Evolutionary conservation across 108 stramenopile species (phyloP), one percentile per base, ranked within the genome.

Genomic region (Fistulifera solaris): DNA sequence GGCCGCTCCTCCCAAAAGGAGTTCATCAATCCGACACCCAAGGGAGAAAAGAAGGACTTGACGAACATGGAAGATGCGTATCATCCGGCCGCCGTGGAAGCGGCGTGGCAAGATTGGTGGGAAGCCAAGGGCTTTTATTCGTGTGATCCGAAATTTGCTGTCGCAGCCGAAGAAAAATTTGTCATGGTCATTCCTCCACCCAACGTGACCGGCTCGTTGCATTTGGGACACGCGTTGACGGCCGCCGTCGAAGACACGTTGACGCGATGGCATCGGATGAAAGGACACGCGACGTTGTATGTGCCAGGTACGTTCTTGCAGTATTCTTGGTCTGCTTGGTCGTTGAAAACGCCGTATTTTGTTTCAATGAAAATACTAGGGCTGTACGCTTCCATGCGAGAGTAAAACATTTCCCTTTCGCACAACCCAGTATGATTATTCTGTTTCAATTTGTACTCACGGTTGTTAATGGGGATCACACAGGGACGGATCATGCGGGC

Each of bases 41-140:
- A 87, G 58, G 89, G 89, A 16, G 70, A 78, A 23, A 92, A 92
- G 70, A 92, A 92, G 58, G 86, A 92, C 50, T 46, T 92, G 48
- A 17, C 48, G 42, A 16, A 44, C 64, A 97, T 97, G 92, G 84
- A 77, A 24, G 93, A 78, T 39, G 86, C 87, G 19, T 99, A 99
- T 64, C 85, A 96, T 54, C 98, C 98, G 4, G 26, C 50, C 15
- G 92, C 87, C 13, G 98, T 99, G 22, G 98, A 99, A 77, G 90
- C 93, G 21, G 89, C 94, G 10, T 99, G 98, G 98, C 94, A 96
- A 63, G 94, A 95, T 62, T 99, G 96, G 96, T 99, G 98, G 98
- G 95, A 97, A 72, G 73, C 76, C 26, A 54, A 59, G 47, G 94
- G 94, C 40, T 98, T 74, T 67, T 98, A 96, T 75, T 61, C 80